A percentile compares a stretch with the other conserved stretches of the same genome.
These are phyloP conservation scores for Lindgomyces ingoldianus DNA, from an alignment of 495 filamentous ascomycete genomes.

Conservation along the genomic window DNA sequence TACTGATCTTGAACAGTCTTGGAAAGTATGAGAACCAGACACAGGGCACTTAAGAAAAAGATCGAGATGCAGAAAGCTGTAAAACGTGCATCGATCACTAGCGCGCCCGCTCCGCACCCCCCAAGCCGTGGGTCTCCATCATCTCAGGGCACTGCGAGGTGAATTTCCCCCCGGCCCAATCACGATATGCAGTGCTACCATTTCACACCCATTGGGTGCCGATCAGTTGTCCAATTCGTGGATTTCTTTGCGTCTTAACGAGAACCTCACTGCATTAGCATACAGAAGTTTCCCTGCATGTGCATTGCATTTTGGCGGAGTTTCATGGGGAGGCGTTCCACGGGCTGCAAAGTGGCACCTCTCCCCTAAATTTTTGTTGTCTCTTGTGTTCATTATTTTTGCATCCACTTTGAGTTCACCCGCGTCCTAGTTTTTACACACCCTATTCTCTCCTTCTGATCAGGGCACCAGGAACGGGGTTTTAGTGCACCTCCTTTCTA, in stretches of 20 bases:
- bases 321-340: not conserved
- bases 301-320: not conserved
- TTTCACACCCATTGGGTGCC: no score
- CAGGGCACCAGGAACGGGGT: not conserved
- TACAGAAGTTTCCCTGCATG: not conserved
- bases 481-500: not conserved
- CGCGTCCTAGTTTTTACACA: not conserved
- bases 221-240: no score
- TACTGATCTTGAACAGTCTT: no score
- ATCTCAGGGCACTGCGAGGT: constrained; percentile 23
- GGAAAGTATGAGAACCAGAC: constrained; percentile 43
- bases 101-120: constrained; percentile 29
- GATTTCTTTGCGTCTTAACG: not conserved
- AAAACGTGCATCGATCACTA: constrained; percentile 38
- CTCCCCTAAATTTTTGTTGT: not conserved
- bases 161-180: not conserved
- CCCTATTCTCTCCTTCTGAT: not conserved
- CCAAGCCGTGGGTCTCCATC: constrained; percentile 30
- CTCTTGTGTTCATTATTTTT: not conserved
- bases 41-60: constrained; percentile 44
- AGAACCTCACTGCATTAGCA: not conserved
- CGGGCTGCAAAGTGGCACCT: not conserved
- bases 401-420: not conserved
- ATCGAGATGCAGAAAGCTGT: constrained; percentile 39
- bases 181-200: no score